Evolutionary conservation across 2,329 filamentous ascomycete genomes (phyloP).

Genomic region (Neopestalotiopsis sp.): DNA sequence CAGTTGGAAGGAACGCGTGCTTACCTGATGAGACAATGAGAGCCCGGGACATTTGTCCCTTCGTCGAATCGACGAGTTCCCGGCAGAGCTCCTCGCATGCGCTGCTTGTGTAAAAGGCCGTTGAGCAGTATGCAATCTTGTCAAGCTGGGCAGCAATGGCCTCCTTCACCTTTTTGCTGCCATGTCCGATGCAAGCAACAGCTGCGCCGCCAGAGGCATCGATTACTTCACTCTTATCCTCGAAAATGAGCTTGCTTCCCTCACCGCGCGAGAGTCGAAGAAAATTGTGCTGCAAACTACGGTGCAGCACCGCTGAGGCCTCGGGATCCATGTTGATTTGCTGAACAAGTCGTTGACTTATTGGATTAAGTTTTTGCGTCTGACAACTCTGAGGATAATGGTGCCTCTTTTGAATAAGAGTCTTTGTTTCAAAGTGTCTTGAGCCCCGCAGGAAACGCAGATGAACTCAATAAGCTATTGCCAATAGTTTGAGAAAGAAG

Average conservation of each 20-base stretch:
- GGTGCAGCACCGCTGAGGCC: conserved; percentile 44
- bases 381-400: background rate
- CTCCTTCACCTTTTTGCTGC: conserved; percentile 43
- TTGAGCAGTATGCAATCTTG: conserved; percentile 47
- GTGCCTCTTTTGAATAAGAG: too few species aligned
- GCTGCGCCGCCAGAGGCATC: conserved; percentile 52
- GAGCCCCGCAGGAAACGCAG: too few species aligned
- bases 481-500: too few species aligned
- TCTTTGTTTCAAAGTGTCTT: too few species aligned
- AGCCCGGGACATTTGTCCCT: conserved; percentile 38
- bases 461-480: too few species aligned
- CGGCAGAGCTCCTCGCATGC: conserved; percentile 45
- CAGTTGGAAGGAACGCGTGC: conserved; percentile 8
- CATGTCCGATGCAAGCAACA: conserved; percentile 52
- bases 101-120: conserved; percentile 45
- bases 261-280: conserved; percentile 37
- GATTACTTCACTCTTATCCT: conserved; percentile 46
- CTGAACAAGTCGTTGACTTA: background rate
- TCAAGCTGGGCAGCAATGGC: conserved; percentile 46
- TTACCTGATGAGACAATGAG: conserved; percentile 42
- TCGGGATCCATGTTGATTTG: conserved; percentile 1
- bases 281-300: conserved; percentile 40
- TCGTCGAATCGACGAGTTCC: conserved; percentile 32
- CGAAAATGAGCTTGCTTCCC: conserved; percentile 44
- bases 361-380: background rate